A percentile compares a stretch with the other conserved stretches of the same genome.
These are phyloP conservation scores for Sordariomycetes sp. DNA, from an alignment of 2,329 filamentous ascomycete species.

Conservation along the genomic window DNA sequence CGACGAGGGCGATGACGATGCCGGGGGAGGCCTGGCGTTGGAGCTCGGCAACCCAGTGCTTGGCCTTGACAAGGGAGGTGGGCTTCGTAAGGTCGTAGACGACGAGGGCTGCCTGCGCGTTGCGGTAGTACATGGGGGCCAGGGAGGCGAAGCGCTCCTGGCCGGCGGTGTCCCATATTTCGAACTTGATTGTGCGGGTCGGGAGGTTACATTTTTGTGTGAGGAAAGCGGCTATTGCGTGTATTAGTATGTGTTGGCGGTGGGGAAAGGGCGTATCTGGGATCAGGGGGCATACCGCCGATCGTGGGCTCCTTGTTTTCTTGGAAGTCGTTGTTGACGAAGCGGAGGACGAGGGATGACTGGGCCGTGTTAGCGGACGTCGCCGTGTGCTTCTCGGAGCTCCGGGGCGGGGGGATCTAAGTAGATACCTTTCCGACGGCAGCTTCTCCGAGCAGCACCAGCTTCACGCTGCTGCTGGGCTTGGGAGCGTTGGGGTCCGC, in stretches of 20 bases:
- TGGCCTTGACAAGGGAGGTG: constrained; percentile 88
- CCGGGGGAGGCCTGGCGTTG: constrained; percentile 92
- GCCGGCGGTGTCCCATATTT: constrained; percentile 97
- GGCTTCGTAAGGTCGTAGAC: constrained; percentile 98
- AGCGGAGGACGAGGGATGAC: constrained; percentile 95
- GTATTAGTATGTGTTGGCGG: neutral
- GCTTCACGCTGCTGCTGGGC: constrained; percentile 98
- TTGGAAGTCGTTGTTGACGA: constrained; percentile 99
- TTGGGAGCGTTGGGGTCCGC: constrained; percentile 56
- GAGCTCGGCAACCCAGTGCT: constrained; percentile 97
- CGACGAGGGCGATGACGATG: constrained; percentile 92
- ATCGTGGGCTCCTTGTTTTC: constrained; percentile 99
- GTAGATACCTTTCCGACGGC: constrained; percentile 82
- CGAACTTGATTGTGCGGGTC: constrained; percentile 80
- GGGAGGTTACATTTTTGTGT: constrained; percentile 98
- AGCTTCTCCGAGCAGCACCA: constrained; percentile 92
- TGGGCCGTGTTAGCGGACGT: constrained; percentile 23
- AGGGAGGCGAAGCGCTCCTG: constrained; percentile 95
- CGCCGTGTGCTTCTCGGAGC: neutral
- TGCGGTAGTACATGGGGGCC: constrained; percentile 99
- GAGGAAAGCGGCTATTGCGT: constrained; percentile 69
- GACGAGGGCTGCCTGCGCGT: constrained; percentile 92
- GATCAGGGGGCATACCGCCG: constrained; percentile 54
- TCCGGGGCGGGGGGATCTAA: neutral
- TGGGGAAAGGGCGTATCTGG: neutral